phyloP scores from a whole-genome alignment of 352 stramenopile species.

The Pilasporangium apinafurcum region DNA sequence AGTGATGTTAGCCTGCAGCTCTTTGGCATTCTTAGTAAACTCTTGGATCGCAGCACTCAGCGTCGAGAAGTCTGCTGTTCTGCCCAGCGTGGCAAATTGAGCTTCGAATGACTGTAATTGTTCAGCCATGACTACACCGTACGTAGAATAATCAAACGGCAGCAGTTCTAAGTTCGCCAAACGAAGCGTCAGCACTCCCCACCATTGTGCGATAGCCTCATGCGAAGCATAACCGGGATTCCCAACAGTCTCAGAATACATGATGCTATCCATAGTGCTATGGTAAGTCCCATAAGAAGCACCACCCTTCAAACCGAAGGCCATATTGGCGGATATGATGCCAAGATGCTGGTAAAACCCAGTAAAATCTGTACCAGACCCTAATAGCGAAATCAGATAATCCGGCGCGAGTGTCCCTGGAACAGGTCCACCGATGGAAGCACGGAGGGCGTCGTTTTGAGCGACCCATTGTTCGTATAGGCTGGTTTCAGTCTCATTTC shows the following conservation, averaged over 20 bases:
- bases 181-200: constrained; percentile 49
- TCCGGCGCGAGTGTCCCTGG: constrained; percentile 24
- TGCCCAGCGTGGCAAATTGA: constrained; percentile 10
- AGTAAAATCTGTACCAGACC: constrained; percentile 59
- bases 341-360: constrained; percentile 78
- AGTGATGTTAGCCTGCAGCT: constrained; percentile 16
- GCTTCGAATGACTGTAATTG: constrained; percentile 22
- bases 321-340: constrained; percentile 69
- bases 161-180: constrained; percentile 46
- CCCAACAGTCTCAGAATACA: constrained; percentile 47
- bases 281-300: constrained; percentile 81
- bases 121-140: constrained; percentile 49
- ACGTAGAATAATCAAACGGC: constrained; percentile 66
- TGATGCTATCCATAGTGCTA: constrained; percentile 81
- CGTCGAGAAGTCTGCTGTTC: constrained; percentile 13
- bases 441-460: constrained; percentile 17
- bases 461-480: constrained; percentile 31
- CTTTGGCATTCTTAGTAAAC: constrained; percentile 21
- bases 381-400: constrained; percentile 38
- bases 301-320: constrained; percentile 20
- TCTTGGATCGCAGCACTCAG: constrained; percentile 32
- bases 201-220: constrained; percentile 40
- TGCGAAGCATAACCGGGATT: constrained; percentile 62
- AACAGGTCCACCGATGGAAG: constrained; percentile 3
- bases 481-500: constrained; percentile 12